Conservation (phyloP, 1,284 basidiomycete genomes). For the Puccinia novopanici region DNA sequence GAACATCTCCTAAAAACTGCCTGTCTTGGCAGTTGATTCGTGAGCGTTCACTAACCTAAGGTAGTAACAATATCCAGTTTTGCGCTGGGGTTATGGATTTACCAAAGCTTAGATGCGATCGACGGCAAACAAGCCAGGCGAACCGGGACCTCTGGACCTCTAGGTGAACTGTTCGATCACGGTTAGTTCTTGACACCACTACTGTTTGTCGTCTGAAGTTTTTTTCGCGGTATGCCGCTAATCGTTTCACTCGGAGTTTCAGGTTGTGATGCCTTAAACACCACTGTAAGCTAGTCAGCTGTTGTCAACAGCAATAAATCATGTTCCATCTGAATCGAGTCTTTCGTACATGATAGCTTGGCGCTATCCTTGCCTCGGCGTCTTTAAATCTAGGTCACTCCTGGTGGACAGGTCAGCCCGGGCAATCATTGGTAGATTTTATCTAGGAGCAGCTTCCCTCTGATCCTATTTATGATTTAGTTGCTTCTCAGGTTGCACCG, state of each 20-base stretch:
- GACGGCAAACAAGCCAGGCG: slow-evolving; percentile 90
- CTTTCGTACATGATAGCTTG: slow-evolving; percentile 65
- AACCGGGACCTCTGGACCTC: slow-evolving; percentile 91
- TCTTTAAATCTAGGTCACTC: slow-evolving; percentile 87
- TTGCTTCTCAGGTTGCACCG: slow-evolving; percentile 79
- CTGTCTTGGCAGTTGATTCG: neutral
- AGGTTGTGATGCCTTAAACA: slow-evolving; percentile 91
- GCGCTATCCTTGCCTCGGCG: slow-evolving; percentile 76
- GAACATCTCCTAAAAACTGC: neutral
- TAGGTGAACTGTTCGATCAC: slow-evolving; percentile 97
- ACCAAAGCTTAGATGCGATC: slow-evolving; percentile 86
- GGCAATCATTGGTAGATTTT: neutral
- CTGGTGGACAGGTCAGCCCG: slow-evolving; percentile 75
- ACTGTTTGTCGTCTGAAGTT: neutral
- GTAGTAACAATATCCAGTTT: slow-evolving; percentile 65
- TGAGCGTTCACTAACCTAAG: slow-evolving; percentile 64
- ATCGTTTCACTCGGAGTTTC: neutral
- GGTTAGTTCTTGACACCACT: slow-evolving; percentile 62
- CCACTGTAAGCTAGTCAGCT: slow-evolving; percentile 67
- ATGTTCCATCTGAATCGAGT: slow-evolving; percentile 44
- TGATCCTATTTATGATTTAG: slow-evolving; percentile 54
- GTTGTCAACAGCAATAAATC: neutral
- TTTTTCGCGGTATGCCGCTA: neutral
- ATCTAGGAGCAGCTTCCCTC: neutral
- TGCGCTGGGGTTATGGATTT: slow-evolving; percentile 83